Conservation (phyloP, 2,329 filamentous ascomycete species). For the Alternaria atra region DNA sequence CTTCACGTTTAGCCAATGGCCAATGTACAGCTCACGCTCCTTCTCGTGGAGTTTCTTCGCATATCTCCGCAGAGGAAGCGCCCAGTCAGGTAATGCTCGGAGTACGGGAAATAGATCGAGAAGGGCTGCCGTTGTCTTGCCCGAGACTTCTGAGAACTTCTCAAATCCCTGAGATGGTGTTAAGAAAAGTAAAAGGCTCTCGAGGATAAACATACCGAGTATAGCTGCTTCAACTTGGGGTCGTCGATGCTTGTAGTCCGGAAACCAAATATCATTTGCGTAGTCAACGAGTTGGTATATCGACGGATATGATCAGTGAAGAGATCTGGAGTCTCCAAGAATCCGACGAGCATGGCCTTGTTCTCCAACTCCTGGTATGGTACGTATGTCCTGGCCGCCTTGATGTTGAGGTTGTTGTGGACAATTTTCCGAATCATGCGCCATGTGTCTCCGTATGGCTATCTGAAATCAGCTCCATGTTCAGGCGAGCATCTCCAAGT, state of each 20-base stretch:
- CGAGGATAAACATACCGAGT: conserved; percentile 3
- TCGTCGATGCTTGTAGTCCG: conserved; percentile 26
- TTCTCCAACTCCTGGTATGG: conserved; percentile 66
- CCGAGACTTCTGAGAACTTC: conserved; percentile 55
- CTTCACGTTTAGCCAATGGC: conserved; percentile 37
- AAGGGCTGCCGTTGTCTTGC: conserved; percentile 54
- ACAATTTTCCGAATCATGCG: conserved; percentile 31
- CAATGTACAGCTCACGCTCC: conserved; percentile 50
- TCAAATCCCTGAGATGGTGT: conserved; percentile 50
- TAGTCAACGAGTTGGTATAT: conserved; percentile 60
- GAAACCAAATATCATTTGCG: conserved; percentile 61
- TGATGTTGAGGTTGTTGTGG: conserved; percentile 33
- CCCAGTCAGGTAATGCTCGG: conserved; percentile 46
- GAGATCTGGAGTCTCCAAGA: conserved; percentile 56
- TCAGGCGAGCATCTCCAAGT: accelerated
- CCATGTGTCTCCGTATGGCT: conserved; percentile 29
- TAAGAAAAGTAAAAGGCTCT: conserved; percentile 32
- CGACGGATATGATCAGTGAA: conserved; percentile 58
- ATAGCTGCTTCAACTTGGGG: conserved; percentile 28
- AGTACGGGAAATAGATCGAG: conserved; percentile 60
- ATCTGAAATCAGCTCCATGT: background rate
- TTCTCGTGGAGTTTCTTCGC: conserved; percentile 55
- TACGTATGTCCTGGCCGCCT: conserved; percentile 39
- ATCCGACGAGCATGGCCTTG: conserved; percentile 61
- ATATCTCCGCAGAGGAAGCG: conserved; percentile 48